Evolutionary conservation across 805 yeast genomes (phyloP).

Genomic region (Kodamaea jinghongensis): DNA sequence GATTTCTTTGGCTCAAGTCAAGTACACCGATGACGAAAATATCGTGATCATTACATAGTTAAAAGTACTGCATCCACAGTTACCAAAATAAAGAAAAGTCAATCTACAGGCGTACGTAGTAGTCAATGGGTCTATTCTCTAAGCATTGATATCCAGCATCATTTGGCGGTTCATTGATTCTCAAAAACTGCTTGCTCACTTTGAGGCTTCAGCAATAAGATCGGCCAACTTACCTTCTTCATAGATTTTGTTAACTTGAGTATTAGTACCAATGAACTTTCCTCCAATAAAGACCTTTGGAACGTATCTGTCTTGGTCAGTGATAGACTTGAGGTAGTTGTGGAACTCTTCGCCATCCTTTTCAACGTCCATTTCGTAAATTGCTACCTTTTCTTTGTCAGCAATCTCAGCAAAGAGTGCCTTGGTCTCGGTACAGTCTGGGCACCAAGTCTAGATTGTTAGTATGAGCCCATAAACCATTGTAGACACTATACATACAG

Average conservation of each 20-base stretch:
- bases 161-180: too few species aligned
- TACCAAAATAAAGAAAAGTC: too few species aligned
- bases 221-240: slow-evolving; percentile 2
- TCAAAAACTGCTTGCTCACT: neutral
- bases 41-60: slow-evolving; percentile 6
- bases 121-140: too few species aligned
- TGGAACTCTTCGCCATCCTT: slow-evolving; percentile 4
- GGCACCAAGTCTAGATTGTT: slow-evolving; percentile 5
- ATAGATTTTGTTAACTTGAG: neutral
- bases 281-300: slow-evolving; percentile 6
- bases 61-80: too few species aligned
- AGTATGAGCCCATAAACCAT: neutral
- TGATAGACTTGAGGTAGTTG: slow-evolving; percentile 4
- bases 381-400: slow-evolving; percentile 2
- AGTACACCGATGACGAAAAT: slow-evolving; percentile 18
- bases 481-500: neutral
- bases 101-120: too few species aligned
- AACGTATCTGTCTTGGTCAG: slow-evolving; percentile 4
- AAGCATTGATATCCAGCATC: too few species aligned
- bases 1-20: slow-evolving; percentile 48
- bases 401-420: slow-evolving; percentile 4
- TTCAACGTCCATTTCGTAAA: slow-evolving; percentile 1
- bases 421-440: slow-evolving; percentile 4
- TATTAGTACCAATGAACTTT: slow-evolving; percentile 3
- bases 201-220: slow-evolving; percentile 3